These are phyloP conservation scores for Chaetomium sp. DNA, from an alignment of 2,329 filamentous ascomycete species.

Conservation along the genomic window DNA sequence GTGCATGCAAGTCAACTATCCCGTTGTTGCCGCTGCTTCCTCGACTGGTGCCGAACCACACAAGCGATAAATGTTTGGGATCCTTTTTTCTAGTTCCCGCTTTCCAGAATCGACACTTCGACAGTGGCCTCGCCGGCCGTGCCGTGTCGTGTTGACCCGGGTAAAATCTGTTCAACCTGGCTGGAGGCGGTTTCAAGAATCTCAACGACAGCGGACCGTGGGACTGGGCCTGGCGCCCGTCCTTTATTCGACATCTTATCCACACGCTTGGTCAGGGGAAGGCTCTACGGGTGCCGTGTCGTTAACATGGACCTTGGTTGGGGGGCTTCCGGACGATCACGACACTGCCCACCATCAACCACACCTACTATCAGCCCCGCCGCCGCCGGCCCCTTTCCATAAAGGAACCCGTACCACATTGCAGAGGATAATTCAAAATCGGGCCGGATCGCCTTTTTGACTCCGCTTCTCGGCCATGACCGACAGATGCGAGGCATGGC, in stretches of 20 bases:
- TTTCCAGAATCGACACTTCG: neutral
- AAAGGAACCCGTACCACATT: neutral
- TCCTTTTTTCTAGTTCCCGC: neutral
- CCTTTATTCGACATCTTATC: neutral
- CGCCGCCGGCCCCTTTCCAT: neutral
- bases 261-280: neutral
- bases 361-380: too few relatives aligned
- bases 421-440: constrained; percentile 11
- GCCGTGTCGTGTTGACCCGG: constrained; percentile 21
- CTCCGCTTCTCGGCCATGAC: constrained; percentile 16
- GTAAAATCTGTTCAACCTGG: constrained; percentile 22
- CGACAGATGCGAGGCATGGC: constrained; percentile 8
- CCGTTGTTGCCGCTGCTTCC: constrained; percentile 13
- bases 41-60: neutral
- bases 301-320: neutral
- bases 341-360: neutral
- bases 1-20: constrained; percentile 13
- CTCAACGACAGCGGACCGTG: constrained; percentile 20
- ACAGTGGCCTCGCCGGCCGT: constrained; percentile 17
- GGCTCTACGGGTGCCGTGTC: constrained; percentile 3
- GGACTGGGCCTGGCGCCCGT: constrained; percentile 6
- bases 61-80: neutral
- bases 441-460: constrained; percentile 17
- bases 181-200: constrained; percentile 15
- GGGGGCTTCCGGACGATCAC: neutral